These are phyloP conservation scores for Capillidium heterosporum DNA, from an alignment of 371 early-diverging fungal genomes.

Conservation along the genomic window DNA sequence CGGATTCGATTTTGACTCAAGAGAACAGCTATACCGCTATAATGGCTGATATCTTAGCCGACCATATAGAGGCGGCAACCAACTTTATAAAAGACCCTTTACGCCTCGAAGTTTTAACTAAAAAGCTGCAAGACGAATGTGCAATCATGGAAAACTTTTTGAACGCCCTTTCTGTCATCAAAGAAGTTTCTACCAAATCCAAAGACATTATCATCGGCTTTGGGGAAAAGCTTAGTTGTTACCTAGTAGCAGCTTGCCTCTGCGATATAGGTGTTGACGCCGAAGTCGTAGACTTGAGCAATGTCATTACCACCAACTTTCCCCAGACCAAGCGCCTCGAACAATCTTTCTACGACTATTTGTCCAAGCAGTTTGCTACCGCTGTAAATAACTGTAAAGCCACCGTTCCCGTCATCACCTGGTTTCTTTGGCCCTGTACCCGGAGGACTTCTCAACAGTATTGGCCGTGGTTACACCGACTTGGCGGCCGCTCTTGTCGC, in stretches of 20 bases:
- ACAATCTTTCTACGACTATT: constrained; percentile 83
- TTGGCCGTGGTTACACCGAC: constrained; percentile 97
- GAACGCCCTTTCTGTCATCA: constrained; percentile 88
- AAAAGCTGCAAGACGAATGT: constrained; percentile 53
- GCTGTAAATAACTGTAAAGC: constrained; percentile 38
- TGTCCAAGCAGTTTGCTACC: constrained; percentile 44
- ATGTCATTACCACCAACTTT: constrained; percentile 53
- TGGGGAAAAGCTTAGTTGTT: constrained; percentile 86
- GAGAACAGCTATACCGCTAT: constrained; percentile 34
- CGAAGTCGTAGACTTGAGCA: constrained; percentile 66
- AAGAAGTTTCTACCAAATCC: constrained; percentile 90
- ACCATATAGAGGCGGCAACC: constrained; percentile 57
- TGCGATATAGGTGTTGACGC: constrained; percentile 64
- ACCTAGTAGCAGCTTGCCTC: constrained; percentile 69
- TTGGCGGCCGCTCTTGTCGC: constrained; percentile 89
- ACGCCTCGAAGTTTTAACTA: constrained; percentile 27
- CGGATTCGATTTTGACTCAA: constrained; percentile 43
- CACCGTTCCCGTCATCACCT: constrained; percentile 74
- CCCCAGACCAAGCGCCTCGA: constrained; percentile 44
- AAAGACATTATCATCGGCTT: constrained; percentile 85
- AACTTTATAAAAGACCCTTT: constrained; percentile 28
- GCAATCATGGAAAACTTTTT: constrained; percentile 58
- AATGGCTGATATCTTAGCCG: constrained; percentile 55
- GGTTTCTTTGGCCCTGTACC: constrained; percentile 94
- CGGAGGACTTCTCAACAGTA: constrained; percentile 69